These are phyloP conservation scores for Entonaema liquescens DNA, from an alignment of 495 filamentous ascomycete species.

Conservation along the genomic window DNA sequence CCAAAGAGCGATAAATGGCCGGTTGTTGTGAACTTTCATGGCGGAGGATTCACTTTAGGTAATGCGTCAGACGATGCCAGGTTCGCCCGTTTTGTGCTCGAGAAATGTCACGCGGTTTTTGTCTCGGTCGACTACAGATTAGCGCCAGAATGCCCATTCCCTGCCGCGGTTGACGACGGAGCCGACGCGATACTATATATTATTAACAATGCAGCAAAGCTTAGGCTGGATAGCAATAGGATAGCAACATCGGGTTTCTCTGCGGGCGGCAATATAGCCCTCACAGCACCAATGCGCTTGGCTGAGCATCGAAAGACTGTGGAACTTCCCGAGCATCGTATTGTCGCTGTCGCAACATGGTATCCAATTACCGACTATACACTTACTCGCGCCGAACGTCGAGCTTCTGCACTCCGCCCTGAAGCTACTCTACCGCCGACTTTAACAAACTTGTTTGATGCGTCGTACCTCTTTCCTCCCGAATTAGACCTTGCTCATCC, in stretches of 20 bases:
- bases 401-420: conserved; percentile 66
- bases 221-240: conserved; percentile 50
- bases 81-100: conserved; percentile 64
- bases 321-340: conserved; percentile 43
- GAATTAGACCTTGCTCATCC: conserved; percentile 48
- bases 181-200: conserved; percentile 75
- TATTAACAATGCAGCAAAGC: conserved; percentile 63
- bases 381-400: conserved; percentile 74
- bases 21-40: conserved; percentile 78
- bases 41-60: conserved; percentile 81
- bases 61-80: conserved; percentile 74
- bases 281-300: conserved; percentile 80
- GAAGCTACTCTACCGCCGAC: conserved; percentile 76
- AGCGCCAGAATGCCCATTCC: conserved; percentile 81
- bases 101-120: conserved; percentile 67
- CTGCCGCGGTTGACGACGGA: conserved; percentile 78
- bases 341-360: conserved; percentile 68
- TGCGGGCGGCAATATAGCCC: conserved; percentile 84
- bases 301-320: conserved; percentile 42
- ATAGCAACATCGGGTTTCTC: conserved; percentile 86
- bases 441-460: conserved; percentile 88
- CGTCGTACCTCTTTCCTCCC: conserved; percentile 73
- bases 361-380: conserved; percentile 90
- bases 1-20: conserved; percentile 63
- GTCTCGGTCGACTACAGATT: conserved; percentile 79